Percentiles rank a stretch among this genome's conserved stretches.
Conservation (phyloP, 306 rosid genomes). For the Citrullus amarus region DNA sequence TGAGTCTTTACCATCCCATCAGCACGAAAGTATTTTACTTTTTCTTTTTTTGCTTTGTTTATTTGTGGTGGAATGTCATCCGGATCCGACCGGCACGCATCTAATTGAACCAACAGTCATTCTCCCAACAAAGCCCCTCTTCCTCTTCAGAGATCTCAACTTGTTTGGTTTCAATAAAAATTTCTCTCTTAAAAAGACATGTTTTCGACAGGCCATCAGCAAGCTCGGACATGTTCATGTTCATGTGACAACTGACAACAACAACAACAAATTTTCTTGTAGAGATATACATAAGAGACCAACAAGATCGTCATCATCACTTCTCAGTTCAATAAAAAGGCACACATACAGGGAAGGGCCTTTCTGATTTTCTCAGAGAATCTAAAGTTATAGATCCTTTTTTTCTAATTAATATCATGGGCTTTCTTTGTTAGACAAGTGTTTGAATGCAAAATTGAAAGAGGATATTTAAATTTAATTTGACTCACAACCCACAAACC, state of each 20-base stretch:
- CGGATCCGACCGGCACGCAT: not conserved
- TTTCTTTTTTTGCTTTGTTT: not conserved
- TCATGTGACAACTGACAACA: not conserved
- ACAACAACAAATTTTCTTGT: not conserved
- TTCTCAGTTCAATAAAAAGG: not conserved
- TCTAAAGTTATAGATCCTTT: not conserved
- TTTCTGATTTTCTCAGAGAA: not conserved
- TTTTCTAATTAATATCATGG: not conserved
- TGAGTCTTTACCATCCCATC: not conserved
- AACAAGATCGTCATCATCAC: not conserved
- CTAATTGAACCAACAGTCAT: not conserved
- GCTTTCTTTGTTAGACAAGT: not conserved
- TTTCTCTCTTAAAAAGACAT: not conserved
- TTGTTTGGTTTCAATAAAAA: not conserved
- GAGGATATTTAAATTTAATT: not conserved
- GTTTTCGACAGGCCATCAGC: slow-evolving; percentile 1
- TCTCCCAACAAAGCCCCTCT: not conserved
- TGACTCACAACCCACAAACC: not conserved
- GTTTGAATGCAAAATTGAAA: not conserved
- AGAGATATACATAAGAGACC: not conserved
- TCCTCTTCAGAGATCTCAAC: not conserved
- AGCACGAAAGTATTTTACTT: not conserved
- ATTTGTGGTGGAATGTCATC: not conserved
- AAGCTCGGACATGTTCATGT: slow-evolving; percentile 3
- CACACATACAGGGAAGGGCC: too few species aligned